These are phyloP conservation scores for Talaromyces pinophilus DNA, from an alignment of 2,329 filamentous ascomycete species.

Conservation along the genomic window DNA sequence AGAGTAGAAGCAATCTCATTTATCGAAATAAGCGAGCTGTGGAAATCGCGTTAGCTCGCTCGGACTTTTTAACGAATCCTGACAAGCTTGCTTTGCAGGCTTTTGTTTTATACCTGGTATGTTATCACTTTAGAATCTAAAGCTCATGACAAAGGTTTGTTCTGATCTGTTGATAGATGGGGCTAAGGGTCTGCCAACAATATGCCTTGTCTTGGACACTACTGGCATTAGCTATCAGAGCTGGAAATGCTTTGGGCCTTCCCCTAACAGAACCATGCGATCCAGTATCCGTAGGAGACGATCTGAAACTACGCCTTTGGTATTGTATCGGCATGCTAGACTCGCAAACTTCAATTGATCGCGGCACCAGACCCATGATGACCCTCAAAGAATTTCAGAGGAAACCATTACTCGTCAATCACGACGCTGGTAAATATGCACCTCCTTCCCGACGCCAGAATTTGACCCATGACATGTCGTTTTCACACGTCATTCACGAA, in stretches of 20 bases:
- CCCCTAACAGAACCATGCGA: not conserved
- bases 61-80: constrained; percentile 7
- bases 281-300: not conserved
- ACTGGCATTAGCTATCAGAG: constrained; percentile 6
- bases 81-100: constrained; percentile 7
- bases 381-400: constrained; percentile 5
- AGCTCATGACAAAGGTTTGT: too few species aligned
- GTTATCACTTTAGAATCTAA: too few species aligned
- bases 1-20: constrained; percentile 2
- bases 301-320: constrained; percentile 4
- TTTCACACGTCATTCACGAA: constrained; percentile 10
- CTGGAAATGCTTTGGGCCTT: constrained; percentile 4
- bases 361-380: constrained; percentile 10
- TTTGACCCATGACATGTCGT: not conserved
- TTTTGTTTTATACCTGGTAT: constrained; percentile 9
- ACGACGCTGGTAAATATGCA: not conserved
- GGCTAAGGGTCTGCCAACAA: constrained; percentile 5
- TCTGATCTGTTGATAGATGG: not conserved
- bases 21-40: not conserved
- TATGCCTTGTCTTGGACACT: constrained; percentile 9
- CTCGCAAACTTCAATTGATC: constrained; percentile 11
- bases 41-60: constrained; percentile 1
- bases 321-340: constrained; percentile 13
- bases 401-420: constrained; percentile 1
- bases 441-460: not conserved